Conservation (phyloP, 257 asterid species). For the Solanum lignicaule region DNA sequence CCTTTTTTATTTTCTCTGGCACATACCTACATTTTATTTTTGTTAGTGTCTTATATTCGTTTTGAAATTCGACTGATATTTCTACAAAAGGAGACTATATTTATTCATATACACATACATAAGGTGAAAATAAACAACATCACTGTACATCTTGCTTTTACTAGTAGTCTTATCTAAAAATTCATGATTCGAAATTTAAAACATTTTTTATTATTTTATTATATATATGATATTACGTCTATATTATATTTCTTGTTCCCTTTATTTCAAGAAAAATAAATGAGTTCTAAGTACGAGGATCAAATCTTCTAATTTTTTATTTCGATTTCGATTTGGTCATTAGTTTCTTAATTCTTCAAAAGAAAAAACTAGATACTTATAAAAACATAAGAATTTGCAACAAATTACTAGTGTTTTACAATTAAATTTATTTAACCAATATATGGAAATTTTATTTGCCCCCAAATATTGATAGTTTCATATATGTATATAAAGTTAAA, state of each 20-base stretch:
- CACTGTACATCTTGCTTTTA: background rate
- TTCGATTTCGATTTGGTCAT: too few species aligned
- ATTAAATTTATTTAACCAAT: background rate
- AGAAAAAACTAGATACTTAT: background rate
- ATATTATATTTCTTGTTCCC: background rate
- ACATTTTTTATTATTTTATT: background rate
- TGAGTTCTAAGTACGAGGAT: background rate
- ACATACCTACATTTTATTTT: background rate
- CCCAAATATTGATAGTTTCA: background rate
- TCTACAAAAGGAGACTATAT: background rate
- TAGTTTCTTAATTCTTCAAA: too few species aligned
- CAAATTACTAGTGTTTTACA: background rate
- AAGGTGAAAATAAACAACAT: background rate
- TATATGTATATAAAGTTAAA: background rate
- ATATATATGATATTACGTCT: background rate
- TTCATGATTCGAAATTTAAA: background rate
- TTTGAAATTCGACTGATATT: background rate
- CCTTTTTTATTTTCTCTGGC: background rate
- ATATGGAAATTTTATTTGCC: background rate
- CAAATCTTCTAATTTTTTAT: too few species aligned
- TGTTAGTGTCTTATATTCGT: background rate
- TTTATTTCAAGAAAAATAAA: background rate
- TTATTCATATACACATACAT: background rate
- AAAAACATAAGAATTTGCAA: background rate
- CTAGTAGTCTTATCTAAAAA: background rate